Base-by-base conservation (phyloP, 1,139 yeast genomes). In the Blastobotrys buckinghamii region DNA sequence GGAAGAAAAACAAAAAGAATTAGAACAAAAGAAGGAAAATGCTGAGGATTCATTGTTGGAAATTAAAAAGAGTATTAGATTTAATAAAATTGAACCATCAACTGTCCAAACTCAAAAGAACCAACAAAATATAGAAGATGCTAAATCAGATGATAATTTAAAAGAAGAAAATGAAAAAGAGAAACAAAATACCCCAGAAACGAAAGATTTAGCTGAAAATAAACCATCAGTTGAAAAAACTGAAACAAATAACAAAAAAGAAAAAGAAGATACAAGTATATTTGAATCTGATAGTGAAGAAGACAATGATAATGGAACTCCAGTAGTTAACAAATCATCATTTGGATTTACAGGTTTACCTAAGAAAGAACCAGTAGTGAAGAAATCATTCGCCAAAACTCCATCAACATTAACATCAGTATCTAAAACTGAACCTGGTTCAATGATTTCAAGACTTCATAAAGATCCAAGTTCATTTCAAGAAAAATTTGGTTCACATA, bases 271-370 rank as follows among this genome's bases (percentile, higher is more conserved):
- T 5, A 20, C 36, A 9, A 44, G 36, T 15, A 44, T 44, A 7
- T 44, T 38, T 32, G 47, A 44, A 24, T 29, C 43, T 10, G 48
- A 44, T 32, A 39, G 40, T 57, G 13, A 63, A 61, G 2, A 51
- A 59, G 51, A 49, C 1, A 7, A 22, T 22, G 53, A 51, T 35
- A 56, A 56, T 22, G 53, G 51, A 16, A 43, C 53, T 9, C 52
- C 56, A 1, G 55, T 56, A 1, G 53, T 50, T 2, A 47, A 45
- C 32, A 50, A 53, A 24, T 53, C 60, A 16, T 51, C 62, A 32
- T 64, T 69, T 63, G 63, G 73, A 9, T 74, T 74, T 62, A 74
- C 75, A 1, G 64, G 72, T 19, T 58, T 74, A 42, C 78, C 78
- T 0, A 68, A 70, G 7, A 63, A 74, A 51, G 75, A 69, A 30